Conservation (phyloP, 2,329 filamentous ascomycete species). For the Verticillium dahliae region DNA sequence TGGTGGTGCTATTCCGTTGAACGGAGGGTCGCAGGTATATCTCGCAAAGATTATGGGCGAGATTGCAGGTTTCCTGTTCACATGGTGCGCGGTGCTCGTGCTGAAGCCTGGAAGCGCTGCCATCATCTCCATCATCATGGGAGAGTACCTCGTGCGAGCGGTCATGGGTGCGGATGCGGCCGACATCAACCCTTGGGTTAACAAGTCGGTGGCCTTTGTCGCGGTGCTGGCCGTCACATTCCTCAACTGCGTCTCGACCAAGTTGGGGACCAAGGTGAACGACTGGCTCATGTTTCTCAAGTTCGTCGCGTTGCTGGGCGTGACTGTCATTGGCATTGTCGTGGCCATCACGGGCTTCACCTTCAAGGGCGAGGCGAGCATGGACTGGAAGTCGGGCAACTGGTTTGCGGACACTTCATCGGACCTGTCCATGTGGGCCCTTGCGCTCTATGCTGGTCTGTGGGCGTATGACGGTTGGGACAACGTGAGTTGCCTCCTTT, state of each 20-base stretch:
- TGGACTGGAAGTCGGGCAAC: conserved; percentile 77
- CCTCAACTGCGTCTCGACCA: conserved; percentile 87
- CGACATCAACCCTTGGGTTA: conserved; percentile 77
- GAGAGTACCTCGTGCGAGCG: conserved; percentile 90
- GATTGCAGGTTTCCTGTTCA: conserved; percentile 86
- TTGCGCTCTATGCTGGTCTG: conserved; percentile 88
- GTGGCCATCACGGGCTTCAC: conserved; percentile 83
- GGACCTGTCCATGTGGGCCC: conserved; percentile 80
- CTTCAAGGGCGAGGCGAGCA: conserved; percentile 65
- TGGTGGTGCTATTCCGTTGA: conserved; percentile 90
- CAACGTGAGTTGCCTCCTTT: conserved; percentile 59
- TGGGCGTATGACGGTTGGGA: conserved; percentile 99
- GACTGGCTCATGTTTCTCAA: conserved; percentile 97
- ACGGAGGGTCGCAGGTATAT: conserved; percentile 91
- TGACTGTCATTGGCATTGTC: conserved; percentile 82
- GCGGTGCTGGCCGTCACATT: conserved; percentile 73
- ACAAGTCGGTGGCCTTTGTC: conserved; percentile 76
- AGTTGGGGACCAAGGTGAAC: conserved; percentile 77
- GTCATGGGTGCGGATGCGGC: conserved; percentile 81
- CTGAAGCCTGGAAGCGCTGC: conserved; percentile 89
- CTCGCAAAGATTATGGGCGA: conserved; percentile 95
- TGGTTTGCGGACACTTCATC: conserved; percentile 86
- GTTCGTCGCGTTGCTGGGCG: conserved; percentile 79
- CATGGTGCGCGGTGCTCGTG: conserved; percentile 91
- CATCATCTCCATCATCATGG: conserved; percentile 96